A percentile compares a stretch with the other conserved stretches of the same genome.
phyloP scores from a whole-genome alignment of 1,139 yeast genomes.

The Diutina scorzettiae region DNA sequence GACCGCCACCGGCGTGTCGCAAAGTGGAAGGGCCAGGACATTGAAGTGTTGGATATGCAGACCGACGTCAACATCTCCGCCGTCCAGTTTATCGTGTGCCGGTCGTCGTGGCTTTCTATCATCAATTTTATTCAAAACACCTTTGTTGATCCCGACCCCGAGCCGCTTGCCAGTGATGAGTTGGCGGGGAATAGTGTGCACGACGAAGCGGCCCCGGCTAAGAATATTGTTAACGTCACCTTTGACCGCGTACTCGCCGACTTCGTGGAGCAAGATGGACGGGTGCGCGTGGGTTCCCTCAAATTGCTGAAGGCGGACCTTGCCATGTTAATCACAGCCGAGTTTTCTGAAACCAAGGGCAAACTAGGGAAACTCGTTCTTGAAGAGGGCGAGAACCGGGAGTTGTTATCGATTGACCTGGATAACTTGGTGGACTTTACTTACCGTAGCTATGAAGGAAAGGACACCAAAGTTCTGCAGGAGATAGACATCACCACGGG shows the following conservation, averaged over 20 bases:
- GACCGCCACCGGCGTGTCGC: constrained; percentile 50
- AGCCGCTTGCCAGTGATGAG: constrained; percentile 54
- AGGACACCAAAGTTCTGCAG: constrained; percentile 41
- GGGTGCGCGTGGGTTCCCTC: constrained; percentile 53
- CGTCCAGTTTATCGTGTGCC: constrained; percentile 60
- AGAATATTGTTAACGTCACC: constrained; percentile 54
- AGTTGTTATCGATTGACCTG: constrained; percentile 70
- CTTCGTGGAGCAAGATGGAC: constrained; percentile 73
- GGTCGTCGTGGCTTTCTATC: constrained; percentile 68
- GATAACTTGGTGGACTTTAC: constrained; percentile 70
- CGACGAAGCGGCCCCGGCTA: constrained; percentile 54
- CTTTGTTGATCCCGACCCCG: constrained; percentile 71
- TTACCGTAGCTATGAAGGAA: constrained; percentile 66
- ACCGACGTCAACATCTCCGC: constrained; percentile 71
- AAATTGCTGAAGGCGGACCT: constrained; percentile 66
- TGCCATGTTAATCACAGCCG: constrained; percentile 57
- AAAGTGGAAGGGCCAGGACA: constrained; percentile 39
- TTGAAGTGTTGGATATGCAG: constrained; percentile 71
- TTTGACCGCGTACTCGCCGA: constrained; percentile 67
- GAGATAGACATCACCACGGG: constrained; percentile 60
- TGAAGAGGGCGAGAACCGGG: constrained; percentile 61
- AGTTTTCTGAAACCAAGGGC: constrained; percentile 64
- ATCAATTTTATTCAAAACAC: constrained; percentile 78
- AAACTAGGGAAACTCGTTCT: constrained; percentile 71
- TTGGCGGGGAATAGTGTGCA: constrained; percentile 50